Percentiles rank a stretch among this genome's conserved stretches.
Evolutionary conservation across 768 basidiomycete species (phyloP).

Genomic region (Boletus subcaerulescens): DNA sequence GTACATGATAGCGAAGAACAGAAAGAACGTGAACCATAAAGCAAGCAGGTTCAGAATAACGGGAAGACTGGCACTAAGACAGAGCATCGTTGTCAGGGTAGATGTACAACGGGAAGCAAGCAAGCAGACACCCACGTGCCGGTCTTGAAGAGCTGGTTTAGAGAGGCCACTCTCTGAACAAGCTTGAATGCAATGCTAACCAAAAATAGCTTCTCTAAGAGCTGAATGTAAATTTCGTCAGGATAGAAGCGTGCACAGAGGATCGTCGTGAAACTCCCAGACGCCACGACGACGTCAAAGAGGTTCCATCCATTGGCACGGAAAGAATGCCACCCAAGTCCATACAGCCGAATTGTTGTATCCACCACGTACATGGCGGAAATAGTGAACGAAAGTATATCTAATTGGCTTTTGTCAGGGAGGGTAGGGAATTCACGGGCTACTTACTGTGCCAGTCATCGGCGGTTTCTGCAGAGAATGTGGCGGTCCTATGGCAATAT

Average conservation of each 20-base stretch:
- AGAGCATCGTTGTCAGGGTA: background rate
- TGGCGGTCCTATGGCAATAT: constrained; percentile 66
- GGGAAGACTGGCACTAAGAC: constrained; percentile 73
- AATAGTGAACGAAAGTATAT: constrained; percentile 71
- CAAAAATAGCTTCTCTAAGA: constrained; percentile 87
- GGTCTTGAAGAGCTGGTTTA: constrained; percentile 99
- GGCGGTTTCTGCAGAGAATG: constrained; percentile 53
- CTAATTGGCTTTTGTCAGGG: constrained; percentile 37
- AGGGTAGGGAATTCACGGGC: background rate
- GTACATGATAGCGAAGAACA: constrained; percentile 87
- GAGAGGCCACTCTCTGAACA: constrained; percentile 78
- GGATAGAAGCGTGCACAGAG: constrained; percentile 59
- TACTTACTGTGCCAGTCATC: constrained; percentile 61
- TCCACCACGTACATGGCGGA: constrained; percentile 75
- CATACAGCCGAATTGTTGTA: constrained; percentile 71
- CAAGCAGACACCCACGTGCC: constrained; percentile 63
- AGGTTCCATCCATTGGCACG: constrained; percentile 89
- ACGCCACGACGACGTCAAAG: constrained; percentile 80
- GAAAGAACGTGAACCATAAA: constrained; percentile 86
- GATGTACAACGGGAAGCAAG: background rate
- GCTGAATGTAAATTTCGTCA: constrained; percentile 50
- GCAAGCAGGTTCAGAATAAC: constrained; percentile 80
- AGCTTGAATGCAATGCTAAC: constrained; percentile 93
- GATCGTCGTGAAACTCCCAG: constrained; percentile 81
- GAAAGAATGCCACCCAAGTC: constrained; percentile 83